Evolutionary conservation across 805 yeast species (phyloP), one percentile per base, ranked within the genome.

Genomic region (Candida vaughaniae): DNA sequence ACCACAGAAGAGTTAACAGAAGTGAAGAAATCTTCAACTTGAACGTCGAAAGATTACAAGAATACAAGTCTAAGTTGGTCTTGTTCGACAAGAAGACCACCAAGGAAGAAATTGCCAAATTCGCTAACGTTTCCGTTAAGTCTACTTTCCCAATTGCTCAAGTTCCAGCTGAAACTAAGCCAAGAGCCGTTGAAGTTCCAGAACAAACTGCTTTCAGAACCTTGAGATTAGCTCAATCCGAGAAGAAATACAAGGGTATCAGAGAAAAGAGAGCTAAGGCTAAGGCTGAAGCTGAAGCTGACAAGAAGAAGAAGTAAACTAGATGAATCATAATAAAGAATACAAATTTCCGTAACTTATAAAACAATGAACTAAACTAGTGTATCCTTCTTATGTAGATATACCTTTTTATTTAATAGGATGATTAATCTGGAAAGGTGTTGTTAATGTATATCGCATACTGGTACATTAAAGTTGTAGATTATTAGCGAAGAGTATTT

Each of bases 1-100:
- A 93, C 80, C 95, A 87, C 91, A 91, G 99, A 82, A 90, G 99
- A 78, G 91, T 84, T 71, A 93, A 93, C 95, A 90, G 87, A 80
- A 82, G 90, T 62, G 85, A 85, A 62, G 99, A 90, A 79, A 89
- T 85, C 65, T 87, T 89, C 60, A 93, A 91, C 69, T 75, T 79
- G 58, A 93, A 93, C 77, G 97, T 93, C 64, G 86, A 81, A 71
- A 88, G 99, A 82, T 84, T 93, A 72, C 77, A 86, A 78, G 96
- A 87, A 74, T 93, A 88, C 95, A 79, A 83, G 77, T 77, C 95
- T 64, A 90, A 91, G 76, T 80, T 93, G 72, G 90, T 93, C 62
- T 82, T 93, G 66, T 90, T 93, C 78, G 96, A 93, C 78, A 81
- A 85, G 74, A 86, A 86, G 78, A 73, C 80, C 61, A 65, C 72